A percentile compares a stretch with the other conserved stretches of the same genome.
Conservation (phyloP, 2,329 filamentous ascomycete genomes). For the Emergomyces orientalis region DNA sequence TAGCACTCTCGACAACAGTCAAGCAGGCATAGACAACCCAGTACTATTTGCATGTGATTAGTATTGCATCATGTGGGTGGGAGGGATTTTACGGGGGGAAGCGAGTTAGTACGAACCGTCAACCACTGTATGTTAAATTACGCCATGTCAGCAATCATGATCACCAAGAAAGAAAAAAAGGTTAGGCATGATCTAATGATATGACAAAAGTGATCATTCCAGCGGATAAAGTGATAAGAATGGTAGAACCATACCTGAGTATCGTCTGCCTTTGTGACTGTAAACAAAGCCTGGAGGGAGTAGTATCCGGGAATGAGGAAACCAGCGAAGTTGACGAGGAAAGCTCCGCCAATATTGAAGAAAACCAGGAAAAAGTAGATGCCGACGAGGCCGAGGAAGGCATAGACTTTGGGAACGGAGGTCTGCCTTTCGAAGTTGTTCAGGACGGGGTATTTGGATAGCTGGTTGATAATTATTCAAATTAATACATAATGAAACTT, state of each 20-base stretch:
- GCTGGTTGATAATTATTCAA: constrained; percentile 34
- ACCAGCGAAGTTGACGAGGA: constrained; percentile 58
- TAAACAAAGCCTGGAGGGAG: constrained; percentile 56
- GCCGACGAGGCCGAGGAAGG: constrained; percentile 53
- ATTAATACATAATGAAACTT: not conserved
- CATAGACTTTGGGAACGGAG: constrained; percentile 59
- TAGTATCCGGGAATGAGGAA: constrained; percentile 59
- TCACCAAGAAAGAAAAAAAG: not conserved
- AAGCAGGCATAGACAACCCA: constrained; percentile 60
- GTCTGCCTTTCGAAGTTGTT: constrained; percentile 62
- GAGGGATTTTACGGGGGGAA: constrained; percentile 10
- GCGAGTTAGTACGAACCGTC: constrained; percentile 37
- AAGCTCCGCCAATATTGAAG: constrained; percentile 62
- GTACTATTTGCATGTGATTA: constrained; percentile 41
- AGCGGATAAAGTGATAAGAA: not conserved
- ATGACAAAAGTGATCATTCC: not conserved
- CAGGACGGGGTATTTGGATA: constrained; percentile 57
- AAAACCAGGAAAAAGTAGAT: constrained; percentile 63
- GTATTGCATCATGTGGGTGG: constrained; percentile 15
- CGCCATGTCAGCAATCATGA: constrained; percentile 18
- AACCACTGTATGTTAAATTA: constrained; percentile 45
- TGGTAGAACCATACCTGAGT: constrained; percentile 46
- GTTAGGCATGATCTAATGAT: not conserved
- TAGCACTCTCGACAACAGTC: constrained; percentile 55
- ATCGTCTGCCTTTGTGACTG: constrained; percentile 51